Evolutionary conservation across 129 eudicot species (phyloP), one percentile per base, ranked within the genome.

Genomic region (Deinandra increscens): DNA sequence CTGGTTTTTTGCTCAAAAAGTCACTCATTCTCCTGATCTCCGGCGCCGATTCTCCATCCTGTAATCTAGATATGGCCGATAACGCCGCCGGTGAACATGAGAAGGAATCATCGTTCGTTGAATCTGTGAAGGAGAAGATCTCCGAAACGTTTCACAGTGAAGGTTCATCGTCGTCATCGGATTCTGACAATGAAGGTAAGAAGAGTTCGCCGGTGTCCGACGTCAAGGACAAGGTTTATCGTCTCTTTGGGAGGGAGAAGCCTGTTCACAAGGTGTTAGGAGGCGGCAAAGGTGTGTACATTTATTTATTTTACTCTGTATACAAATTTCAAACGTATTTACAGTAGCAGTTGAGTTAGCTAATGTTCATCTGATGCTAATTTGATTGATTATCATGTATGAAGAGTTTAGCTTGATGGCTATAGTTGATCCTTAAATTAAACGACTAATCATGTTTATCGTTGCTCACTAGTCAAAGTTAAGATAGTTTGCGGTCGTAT

Each of bases 101-200:
- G 6, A 22, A 65, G 0, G 90, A 88, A 44, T 77, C 63, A 23
- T 75, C 92, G 10, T 68, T 73, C 18, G 75, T 74, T 49, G 97
- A 86, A 33, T 83, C 97, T 1, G 29, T 90, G 22, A 80, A 77
- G 80, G 97, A 90, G 54, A 90, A 87, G 74, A 79, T 90, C 71
- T 31, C 89, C 14, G 97, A 87, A 51, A 87, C 84, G 67, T 78
- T 86, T 62, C 90, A 86, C 42, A 44, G 71, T 15, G 85, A 71
- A 23, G 76, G 69, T 72, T 82, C 78, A 5, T 76, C 90, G 5
- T 73, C 90, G 5, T 73, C 95, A 1, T 88, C 96, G 2, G 91
- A 83, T 73, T 85, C 85, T 23, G 96, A 88, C 36, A 71, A 67
- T 45, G 93, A 84, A 22, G 75, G 54, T 23, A 74, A 76, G 69